Percentiles rank a stretch among this genome's conserved stretches.
These are phyloP conservation scores for Sclerotinia subarctica DNA, from an alignment of 2,329 filamentous ascomycete species.

Conservation along the genomic window DNA sequence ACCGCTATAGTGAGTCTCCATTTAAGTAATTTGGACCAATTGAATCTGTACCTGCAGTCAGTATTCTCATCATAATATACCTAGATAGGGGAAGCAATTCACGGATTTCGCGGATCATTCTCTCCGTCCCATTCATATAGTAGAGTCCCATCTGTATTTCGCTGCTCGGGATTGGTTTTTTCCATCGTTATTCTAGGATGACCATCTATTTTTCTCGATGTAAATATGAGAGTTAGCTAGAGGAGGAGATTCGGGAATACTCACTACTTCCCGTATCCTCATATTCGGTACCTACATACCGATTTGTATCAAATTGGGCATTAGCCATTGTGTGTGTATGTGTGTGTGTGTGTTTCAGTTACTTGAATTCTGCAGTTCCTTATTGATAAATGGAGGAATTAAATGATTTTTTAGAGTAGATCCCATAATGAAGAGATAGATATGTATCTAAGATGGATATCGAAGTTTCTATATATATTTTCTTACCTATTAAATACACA, in stretches of 20 bases:
- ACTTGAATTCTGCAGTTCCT: not conserved
- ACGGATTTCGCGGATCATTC: slow-evolving; percentile 13
- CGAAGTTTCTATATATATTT: not conserved
- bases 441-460: not conserved
- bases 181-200: not conserved
- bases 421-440: not conserved
- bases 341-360: not conserved
- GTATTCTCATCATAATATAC: not conserved
- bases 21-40: slow-evolving; percentile 9
- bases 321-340: not conserved
- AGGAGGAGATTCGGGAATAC: not conserved
- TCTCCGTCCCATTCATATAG: slow-evolving; percentile 10
- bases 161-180: not conserved
- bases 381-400: not conserved
- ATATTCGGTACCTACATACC: not conserved
- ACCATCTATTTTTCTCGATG: not conserved
- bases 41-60: not conserved
- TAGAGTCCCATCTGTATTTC: slow-evolving; percentile 13
- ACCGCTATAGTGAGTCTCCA: slow-evolving; percentile 13
- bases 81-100: not conserved
- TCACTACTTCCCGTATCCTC: not conserved
- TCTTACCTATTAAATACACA: too few species aligned
- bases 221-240: not conserved
- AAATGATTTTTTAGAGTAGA: not conserved
- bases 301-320: not conserved